Evolutionary conservation across 768 basidiomycete species (phyloP).

Genomic region (Boletus bicolor): DNA sequence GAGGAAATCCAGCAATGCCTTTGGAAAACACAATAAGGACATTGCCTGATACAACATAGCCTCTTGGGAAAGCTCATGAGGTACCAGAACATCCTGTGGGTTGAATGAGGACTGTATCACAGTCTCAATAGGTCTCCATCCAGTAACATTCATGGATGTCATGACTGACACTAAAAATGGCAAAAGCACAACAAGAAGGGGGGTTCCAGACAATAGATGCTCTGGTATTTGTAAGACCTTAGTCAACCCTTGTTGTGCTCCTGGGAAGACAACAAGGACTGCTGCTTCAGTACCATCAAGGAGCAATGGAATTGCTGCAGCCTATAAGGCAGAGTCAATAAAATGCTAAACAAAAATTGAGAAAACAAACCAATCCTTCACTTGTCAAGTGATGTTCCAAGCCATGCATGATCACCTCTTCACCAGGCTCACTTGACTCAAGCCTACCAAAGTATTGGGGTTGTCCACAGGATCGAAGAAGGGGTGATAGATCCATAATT

Average conservation of each 20-base stretch:
- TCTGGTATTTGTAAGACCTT: conserved; percentile 42
- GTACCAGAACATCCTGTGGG: neutral
- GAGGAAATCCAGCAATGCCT: conserved; percentile 47
- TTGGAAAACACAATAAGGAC: conserved; percentile 44
- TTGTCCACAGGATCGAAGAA: conserved; percentile 49
- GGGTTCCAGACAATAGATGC: conserved; percentile 11
- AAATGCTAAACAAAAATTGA: neutral
- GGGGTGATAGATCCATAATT: conserved; percentile 41
- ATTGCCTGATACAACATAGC: conserved; percentile 25
- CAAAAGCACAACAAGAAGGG: conserved; percentile 27
- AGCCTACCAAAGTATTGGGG: conserved; percentile 54
- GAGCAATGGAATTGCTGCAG: conserved; percentile 45
- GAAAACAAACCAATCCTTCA: conserved; percentile 42
- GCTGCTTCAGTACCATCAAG: conserved; percentile 50
- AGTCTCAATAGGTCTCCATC: conserved; percentile 13
- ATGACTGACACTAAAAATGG: conserved; percentile 23
- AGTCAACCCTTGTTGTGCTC: conserved; percentile 33
- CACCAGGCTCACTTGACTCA: conserved; percentile 37
- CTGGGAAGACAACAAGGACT: conserved; percentile 54
- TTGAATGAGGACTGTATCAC: conserved; percentile 3
- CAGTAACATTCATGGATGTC: conserved; percentile 10
- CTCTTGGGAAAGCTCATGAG: conserved; percentile 6
- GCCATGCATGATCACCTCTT: conserved; percentile 38
- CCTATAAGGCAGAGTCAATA: conserved; percentile 33
- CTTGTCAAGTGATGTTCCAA: conserved; percentile 46